Base-by-base conservation (phyloP, 2,329 filamentous ascomycete genomes). In the Zymoseptoria pseudotritici region DNA sequence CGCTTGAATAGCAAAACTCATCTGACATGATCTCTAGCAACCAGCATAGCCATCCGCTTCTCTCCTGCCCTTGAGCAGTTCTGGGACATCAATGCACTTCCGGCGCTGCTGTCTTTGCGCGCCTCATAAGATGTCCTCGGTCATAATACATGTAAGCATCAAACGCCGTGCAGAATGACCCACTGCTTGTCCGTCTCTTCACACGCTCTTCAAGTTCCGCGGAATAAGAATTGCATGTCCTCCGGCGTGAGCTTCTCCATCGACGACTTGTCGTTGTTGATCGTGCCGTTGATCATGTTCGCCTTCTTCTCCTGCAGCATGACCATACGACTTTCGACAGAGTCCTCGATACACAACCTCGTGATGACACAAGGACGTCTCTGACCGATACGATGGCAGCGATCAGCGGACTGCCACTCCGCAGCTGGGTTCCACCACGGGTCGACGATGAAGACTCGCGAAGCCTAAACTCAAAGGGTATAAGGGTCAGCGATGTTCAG, bases 341-440 rank as follows among this genome's bases (percentile, higher is more conserved):
- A 96, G 73, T 99, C 94, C 73, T 99, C 93, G 63, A 99, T 97
- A 72, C 91, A 95, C 10, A 99, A 84, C 26, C 94, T 86, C 1
- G 92, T 97, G 68, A 99, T 96, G 42, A 90, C 90, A 73, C 94
- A 97, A 26, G 93, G 93, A 7, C 94, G 88, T 53, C 87, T 90
- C 78, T 99, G 94, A 31, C 94, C 94, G 67, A 97, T 99, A 58
- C 94, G 91, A 76, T 97, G 94, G 66, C 79, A 81, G 54, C 79
- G 78, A 64, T 99, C 94, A 2, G 94, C 94, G 63, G 89, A 94
- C 76, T 99, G 94, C 94, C 94, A 99, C 77, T 99, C 94, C 0
- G 93, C 93, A n/a, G 92, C 92, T n/a, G 94, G 94, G 68, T 97
- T 97, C 94, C 94, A 99, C 94, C 94, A 97, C 81, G 94, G 94